Evolutionary conservation across 768 basidiomycete genomes (phyloP).

Genomic region (Psilocybe subaeruginosa): DNA sequence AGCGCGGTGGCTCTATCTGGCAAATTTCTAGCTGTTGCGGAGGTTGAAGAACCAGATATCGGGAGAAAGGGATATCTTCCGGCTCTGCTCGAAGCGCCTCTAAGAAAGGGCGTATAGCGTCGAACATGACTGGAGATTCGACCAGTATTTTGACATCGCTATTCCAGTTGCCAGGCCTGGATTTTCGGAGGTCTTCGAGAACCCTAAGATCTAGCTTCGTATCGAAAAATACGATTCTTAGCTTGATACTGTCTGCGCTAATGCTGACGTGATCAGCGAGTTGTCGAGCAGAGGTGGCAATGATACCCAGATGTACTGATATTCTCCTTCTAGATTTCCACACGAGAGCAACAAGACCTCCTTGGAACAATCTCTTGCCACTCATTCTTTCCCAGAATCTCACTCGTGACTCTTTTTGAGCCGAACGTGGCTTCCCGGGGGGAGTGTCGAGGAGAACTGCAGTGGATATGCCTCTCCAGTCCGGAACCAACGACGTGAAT

Average conservation of each 20-base stretch:
- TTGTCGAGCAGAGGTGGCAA: slow-evolving; percentile 46
- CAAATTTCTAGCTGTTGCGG: slow-evolving; percentile 33
- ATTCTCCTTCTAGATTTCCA: slow-evolving; percentile 38
- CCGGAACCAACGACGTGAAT: slow-evolving; percentile 50
- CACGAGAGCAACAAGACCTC: slow-evolving; percentile 66
- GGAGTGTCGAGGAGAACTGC: slow-evolving; percentile 54
- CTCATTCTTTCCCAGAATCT: slow-evolving; percentile 66
- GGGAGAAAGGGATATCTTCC: slow-evolving; percentile 56
- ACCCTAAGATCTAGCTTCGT: slow-evolving; percentile 53
- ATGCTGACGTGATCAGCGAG: slow-evolving; percentile 45
- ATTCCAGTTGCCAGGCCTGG: slow-evolving; percentile 6
- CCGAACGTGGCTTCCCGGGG: slow-evolving; percentile 53
- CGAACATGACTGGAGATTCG: slow-evolving; percentile 69
- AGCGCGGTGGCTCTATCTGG: slow-evolving; percentile 53
- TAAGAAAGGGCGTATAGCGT: slow-evolving; percentile 69
- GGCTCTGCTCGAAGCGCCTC: slow-evolving; percentile 62
- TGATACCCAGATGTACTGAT: slow-evolving; percentile 57
- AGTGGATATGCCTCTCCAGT: slow-evolving; percentile 54
- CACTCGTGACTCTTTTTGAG: slow-evolving; percentile 37
- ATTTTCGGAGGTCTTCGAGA: slow-evolving; percentile 28
- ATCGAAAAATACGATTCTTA: slow-evolving; percentile 69
- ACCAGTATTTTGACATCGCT: slow-evolving; percentile 44
- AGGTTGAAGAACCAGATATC: slow-evolving; percentile 52
- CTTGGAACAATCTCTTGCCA: slow-evolving; percentile 60
- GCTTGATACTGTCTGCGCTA: slow-evolving; percentile 34